Evolutionary conservation across 352 stramenopile species (phyloP), one percentile per base, ranked within the genome.

Genomic region (Phytophthora kernoviae): DNA sequence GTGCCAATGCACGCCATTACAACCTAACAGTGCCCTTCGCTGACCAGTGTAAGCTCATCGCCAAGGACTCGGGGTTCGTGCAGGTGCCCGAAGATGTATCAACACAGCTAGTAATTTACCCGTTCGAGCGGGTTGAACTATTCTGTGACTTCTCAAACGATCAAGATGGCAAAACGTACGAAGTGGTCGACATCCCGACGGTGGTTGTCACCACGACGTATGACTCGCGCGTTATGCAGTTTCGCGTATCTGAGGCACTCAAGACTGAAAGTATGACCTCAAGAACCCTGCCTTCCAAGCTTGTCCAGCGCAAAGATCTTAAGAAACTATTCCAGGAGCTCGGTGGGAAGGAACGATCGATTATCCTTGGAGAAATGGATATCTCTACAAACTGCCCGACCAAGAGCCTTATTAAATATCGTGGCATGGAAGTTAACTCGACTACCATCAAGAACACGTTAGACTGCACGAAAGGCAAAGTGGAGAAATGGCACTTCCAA

Each of bases 401-500:
- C 1, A 69, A 73, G 41, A 72, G 45, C 12, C 70, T 90, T 63
- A 83, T 90, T 24, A 55, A 47, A 3, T 87, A 88, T 45, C 66
- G 74, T 14, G 59, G 79, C 34, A 61, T 77, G 54, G 59, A 87
- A 46, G 74, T 87, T 45, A 87, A 87, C 58, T 65, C 73, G 9
- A 73, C 72, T 42, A 81, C 67, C 40, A 75, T 77, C 48, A 81
- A 68, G 46, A 78, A 58, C 32, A 80, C 68, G 15, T 58, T 90
- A 21, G 51, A 65, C 37, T 91, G 79, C 54, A 90, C 82, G 4
- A 82, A 79, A 54, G 82, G 82, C 22, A 90, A 83, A 52, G 82
- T 90, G 8, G 82, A 91, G 67, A 86, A 86, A 47, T 91, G 82
- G 82, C 64, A 86, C 62, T 91, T 91, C 55, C 77, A 88, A 65